Percentiles rank a stretch among this genome's conserved stretches.
These are phyloP conservation scores for Hansenula sp. DNA, from an alignment of 1,139 yeast genomes.

Conservation along the genomic window DNA sequence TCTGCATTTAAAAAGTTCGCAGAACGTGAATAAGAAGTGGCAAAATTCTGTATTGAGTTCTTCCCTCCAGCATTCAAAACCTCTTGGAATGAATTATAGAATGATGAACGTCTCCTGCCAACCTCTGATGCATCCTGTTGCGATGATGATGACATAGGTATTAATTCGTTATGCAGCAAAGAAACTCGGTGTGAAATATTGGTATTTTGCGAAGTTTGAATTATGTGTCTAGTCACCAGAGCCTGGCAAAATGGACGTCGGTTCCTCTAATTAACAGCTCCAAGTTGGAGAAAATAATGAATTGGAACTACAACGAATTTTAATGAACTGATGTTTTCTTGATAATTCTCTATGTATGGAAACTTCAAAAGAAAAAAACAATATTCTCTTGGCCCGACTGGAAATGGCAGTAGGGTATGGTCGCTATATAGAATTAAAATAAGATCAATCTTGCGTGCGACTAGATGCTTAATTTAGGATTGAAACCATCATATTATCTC, in stretches of 20 bases:
- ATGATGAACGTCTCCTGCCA: slow-evolving; percentile 13
- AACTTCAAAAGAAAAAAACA: neutral
- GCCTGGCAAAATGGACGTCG: too few relatives aligned
- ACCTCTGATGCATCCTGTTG: neutral
- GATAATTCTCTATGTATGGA: neutral
- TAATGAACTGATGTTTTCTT: neutral
- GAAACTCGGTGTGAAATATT: too few relatives aligned
- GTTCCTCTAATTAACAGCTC: too few relatives aligned
- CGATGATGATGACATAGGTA: slow-evolving; percentile 9
- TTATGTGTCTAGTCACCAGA: too few relatives aligned
- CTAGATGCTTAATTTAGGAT: too few relatives aligned
- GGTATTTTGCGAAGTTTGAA: too few relatives aligned
- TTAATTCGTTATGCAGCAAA: too few relatives aligned
- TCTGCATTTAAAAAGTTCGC: slow-evolving; percentile 22
- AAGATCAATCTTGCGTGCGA: too few relatives aligned
- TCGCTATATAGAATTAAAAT: too few relatives aligned
- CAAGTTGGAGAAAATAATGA: too few relatives aligned
- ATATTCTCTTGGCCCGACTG: neutral
- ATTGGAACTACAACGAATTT: too few relatives aligned
- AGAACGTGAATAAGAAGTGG: slow-evolving; percentile 21
- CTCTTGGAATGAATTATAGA: slow-evolving; percentile 22
- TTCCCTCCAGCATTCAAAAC: slow-evolving; percentile 19
- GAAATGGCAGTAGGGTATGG: neutral
- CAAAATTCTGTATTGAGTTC: slow-evolving; percentile 21
- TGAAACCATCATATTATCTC: too few relatives aligned